Evolutionary conservation across 108 stramenopile genomes (phyloP), one percentile per base, ranked within the genome.

Genomic region (Pinguiococcus pyrenoidosus): DNA sequence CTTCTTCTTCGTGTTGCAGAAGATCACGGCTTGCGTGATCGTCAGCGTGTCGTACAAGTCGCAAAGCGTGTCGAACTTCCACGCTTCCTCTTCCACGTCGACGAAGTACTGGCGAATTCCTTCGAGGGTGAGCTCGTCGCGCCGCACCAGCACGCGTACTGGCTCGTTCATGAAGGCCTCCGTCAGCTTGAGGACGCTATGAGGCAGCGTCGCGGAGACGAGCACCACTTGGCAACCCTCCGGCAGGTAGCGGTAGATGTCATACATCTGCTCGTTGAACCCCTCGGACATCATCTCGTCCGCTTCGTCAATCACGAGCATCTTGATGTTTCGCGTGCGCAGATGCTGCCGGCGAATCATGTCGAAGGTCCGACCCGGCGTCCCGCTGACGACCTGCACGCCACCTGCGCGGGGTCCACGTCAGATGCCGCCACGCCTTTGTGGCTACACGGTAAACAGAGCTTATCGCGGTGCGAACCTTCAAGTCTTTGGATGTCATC

Each of bases 221-320:
- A 99, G 69, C 12, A 93, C 90, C 22, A 99, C 90, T 57, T 95
- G 96, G 4, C 81, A 77, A 0, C 69, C 59, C 0, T 89, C 75
- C 5, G 96, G 96, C 10, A 99, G 52, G 59, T 83, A 85, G 20
- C 92, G 59, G 62, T 95, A 99, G 49, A 99, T 94, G 64, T 99
- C 93, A 59, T 99, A 99, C 64, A 99, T 92, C 69, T 99, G 96
- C 46, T 90, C 96, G 61, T 99, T 95, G 79, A 99, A 99, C 0
- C 93, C 96, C 37, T 80, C 67, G 58, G 74, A 74, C 16, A 99
- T 65, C 85, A 99, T 90, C 72, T 99, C 96, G 71, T 99, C 96
- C n/a, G 96, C 96, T 56, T 99, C 96, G 54, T 99, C 96, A 55
- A 99, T 77, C 46, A 98, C 84, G 37, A 89, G 70, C 18, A 85